phyloP scores from a whole-genome alignment of 257 asterid genomes.

The Buddleja alternifolia region DNA sequence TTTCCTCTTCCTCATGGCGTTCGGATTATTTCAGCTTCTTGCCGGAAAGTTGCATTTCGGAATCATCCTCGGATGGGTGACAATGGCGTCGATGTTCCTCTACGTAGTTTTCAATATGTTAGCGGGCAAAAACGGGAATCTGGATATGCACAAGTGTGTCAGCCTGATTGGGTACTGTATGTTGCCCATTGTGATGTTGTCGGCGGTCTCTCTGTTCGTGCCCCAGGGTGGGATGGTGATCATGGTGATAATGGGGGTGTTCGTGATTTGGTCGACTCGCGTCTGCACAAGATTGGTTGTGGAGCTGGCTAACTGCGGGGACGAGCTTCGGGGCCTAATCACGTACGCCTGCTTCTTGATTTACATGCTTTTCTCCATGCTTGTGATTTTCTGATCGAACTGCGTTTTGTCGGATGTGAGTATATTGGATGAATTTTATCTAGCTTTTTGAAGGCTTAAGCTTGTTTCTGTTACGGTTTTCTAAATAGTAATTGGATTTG shows the following conservation, averaged over 20 bases:
- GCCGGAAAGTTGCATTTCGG: slow-evolving; percentile 91
- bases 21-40: slow-evolving; percentile 84
- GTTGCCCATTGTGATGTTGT: slow-evolving; percentile 79
- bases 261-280: slow-evolving; percentile 87
- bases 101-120: slow-evolving; percentile 87
- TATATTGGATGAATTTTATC: neutral
- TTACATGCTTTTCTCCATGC: slow-evolving; percentile 78
- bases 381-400: slow-evolving; percentile 67
- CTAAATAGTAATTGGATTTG: no score
- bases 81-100: slow-evolving; percentile 75
- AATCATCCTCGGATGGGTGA: slow-evolving; percentile 82
- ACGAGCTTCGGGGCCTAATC: slow-evolving; percentile 83
- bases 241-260: slow-evolving; percentile 64
- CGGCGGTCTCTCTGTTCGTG: slow-evolving; percentile 76
- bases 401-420: neutral
- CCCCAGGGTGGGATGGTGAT: slow-evolving; percentile 83
- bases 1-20: slow-evolving; percentile 80
- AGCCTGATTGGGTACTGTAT: slow-evolving; percentile 91
- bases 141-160: slow-evolving; percentile 84
- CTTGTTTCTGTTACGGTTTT: no score
- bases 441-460: neutral
- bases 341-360: slow-evolving; percentile 87
- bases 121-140: slow-evolving; percentile 79
- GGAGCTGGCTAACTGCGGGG: slow-evolving; percentile 87
- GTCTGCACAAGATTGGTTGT: slow-evolving; percentile 88